Base-by-base conservation (phyloP, 495 filamentous ascomycete species). In the Talaromyces proteolyticus region DNA sequence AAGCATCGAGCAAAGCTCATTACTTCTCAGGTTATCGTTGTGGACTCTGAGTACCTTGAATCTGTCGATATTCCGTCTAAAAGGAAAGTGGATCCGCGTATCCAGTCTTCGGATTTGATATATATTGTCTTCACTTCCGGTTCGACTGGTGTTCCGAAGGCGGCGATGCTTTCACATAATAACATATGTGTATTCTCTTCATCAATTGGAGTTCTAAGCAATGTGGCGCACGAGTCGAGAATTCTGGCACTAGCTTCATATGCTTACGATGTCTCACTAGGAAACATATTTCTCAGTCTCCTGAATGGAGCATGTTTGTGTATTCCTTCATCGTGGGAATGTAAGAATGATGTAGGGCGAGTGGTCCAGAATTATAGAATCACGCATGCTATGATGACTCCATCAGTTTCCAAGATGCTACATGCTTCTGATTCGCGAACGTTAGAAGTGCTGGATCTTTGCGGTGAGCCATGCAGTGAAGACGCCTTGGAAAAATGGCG, bases 141-240 rank as follows among this genome's bases (percentile, higher is more conserved):
- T 6, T 64, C 55, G 4, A 73, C 69, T 6, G 68, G 68, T 5
- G 58, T 59, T 44, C 68, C 69, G 0, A 73, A 73, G 55, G 76
- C 68, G 5, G 65, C 73, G 12, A 55, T 73, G 43, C 41, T 47
- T 20, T 42, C 19, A 42, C n/a, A 21, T 16, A 42, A 17, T n/a
- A 42, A 21, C 39, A 42, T 17, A n/a, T 29, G 25, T 12, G 12
- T 12, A 12, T 29, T 29, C 12, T 5, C 12, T 5, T 6, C 25
- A 29, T 29, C 12, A 12, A 29, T 5, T 12, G 25, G 25, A 29
- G 25, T 12, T 12, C 12, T 29, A 12, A 34, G 29, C 4, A 14
- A 4, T 14, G 1, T 43, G 41, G 22, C 21, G 25, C 42, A n/a
- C n/a, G 10, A 21, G 1, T 44, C 18, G 5, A 24, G 52, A n/a